Conservation (phyloP, 768 basidiomycete species). For the Pleurotus sapidus region DNA sequence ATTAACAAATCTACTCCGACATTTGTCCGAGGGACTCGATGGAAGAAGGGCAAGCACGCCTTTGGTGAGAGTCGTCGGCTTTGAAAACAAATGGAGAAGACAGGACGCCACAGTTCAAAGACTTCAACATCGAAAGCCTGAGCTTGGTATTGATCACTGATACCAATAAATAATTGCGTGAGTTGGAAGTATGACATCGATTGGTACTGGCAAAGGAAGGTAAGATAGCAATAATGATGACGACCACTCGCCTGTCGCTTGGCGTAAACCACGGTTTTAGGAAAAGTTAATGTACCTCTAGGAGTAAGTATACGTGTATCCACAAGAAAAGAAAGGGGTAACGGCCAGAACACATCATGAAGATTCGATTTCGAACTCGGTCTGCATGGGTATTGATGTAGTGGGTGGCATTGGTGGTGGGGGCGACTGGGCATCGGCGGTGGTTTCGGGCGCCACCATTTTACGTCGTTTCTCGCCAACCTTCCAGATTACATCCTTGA, state of each 20-base stretch:
- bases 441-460: conserved; percentile 27
- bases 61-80: no score
- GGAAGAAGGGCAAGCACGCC: no score
- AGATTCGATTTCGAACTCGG: background rate
- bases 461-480: conserved; percentile 68
- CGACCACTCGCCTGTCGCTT: background rate
- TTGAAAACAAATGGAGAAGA: no score
- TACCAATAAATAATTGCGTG: background rate
- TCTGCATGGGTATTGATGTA: conserved; percentile 1
- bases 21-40: no score
- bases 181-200: background rate
- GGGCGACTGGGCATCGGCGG: background rate
- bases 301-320: background rate
- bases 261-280: conserved; percentile 1
- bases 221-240: conserved; percentile 5
- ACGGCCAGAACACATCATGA: background rate
- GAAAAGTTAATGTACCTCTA: conserved; percentile 5
- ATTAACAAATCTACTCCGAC: no score
- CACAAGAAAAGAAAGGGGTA: background rate
- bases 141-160: no score
- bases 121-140: no score
- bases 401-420: background rate
- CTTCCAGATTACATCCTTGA: conserved; percentile 87
- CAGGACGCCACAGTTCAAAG: no score
- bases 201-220: conserved; percentile 1